phyloP scores from a whole-genome alignment of 768 basidiomycete genomes.

The Xerocomus spinulosus region DNA sequence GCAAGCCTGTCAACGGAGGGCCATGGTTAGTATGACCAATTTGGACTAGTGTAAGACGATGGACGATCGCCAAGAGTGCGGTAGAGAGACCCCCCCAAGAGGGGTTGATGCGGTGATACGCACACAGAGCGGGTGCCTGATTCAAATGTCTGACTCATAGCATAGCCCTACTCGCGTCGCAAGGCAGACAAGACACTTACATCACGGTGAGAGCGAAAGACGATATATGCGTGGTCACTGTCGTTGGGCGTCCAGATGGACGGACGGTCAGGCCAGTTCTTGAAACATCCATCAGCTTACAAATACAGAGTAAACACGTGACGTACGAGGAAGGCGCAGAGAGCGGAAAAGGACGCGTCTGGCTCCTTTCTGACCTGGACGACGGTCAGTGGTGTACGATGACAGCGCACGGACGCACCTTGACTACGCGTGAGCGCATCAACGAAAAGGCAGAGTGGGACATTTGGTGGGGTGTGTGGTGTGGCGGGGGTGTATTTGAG shows the following conservation, averaged over 20 bases:
- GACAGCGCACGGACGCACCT: constrained; percentile 44
- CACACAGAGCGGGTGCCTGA: constrained; percentile 14
- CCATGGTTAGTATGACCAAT: constrained; percentile 18
- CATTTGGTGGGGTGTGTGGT: constrained; percentile 8
- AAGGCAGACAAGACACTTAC: constrained; percentile 48
- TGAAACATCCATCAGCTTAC: constrained; percentile 6
- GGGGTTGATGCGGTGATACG: not conserved
- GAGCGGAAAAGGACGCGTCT: constrained; percentile 22
- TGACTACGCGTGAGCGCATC: constrained; percentile 51
- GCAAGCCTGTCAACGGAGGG: constrained; percentile 41
- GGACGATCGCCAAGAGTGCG: constrained; percentile 20
- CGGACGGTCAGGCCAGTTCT: constrained; percentile 11
- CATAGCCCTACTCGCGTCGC: not conserved
- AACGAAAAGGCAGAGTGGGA: constrained; percentile 40
- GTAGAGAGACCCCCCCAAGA: constrained; percentile 3
- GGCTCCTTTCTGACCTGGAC: constrained; percentile 25
- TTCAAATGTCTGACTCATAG: constrained; percentile 4
- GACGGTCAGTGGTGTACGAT: not conserved
- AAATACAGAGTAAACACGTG: not conserved
- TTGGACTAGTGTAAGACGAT: constrained; percentile 2
- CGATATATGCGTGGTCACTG: constrained; percentile 54
- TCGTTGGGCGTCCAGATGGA: too few species aligned
- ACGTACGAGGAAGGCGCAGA: constrained; percentile 26
- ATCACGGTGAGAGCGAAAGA: constrained; percentile 59
- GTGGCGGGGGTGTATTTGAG: constrained; percentile 27